These are phyloP conservation scores for Clavaria fumosa DNA, from an alignment of 768 basidiomycete genomes.

Conservation along the genomic window DNA sequence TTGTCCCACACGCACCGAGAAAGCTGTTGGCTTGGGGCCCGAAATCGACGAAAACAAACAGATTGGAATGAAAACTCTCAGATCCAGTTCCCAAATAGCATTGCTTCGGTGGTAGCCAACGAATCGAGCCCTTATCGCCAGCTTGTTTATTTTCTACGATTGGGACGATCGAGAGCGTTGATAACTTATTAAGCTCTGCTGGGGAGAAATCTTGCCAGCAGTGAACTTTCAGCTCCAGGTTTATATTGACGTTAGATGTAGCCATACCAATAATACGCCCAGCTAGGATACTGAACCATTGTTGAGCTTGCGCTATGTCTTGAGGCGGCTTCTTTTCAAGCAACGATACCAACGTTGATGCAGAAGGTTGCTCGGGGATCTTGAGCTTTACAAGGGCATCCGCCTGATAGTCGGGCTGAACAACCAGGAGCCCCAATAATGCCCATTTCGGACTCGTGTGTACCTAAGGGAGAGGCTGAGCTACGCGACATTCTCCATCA, in stretches of 20 bases:
- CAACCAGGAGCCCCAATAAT: constrained; percentile 58
- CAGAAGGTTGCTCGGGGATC: constrained; percentile 54
- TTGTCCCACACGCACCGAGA: constrained; percentile 75
- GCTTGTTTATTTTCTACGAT: constrained; percentile 26
- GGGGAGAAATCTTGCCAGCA: constrained; percentile 25
- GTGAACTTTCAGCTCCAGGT: background rate
- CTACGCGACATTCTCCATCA: background rate
- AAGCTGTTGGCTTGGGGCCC: constrained; percentile 72
- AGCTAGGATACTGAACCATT: constrained; percentile 57
- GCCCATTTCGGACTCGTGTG: constrained; percentile 56
- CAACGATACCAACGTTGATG: constrained; percentile 38
- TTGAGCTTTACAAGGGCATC: constrained; percentile 50
- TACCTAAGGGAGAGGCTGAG: constrained; percentile 30
- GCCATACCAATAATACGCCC: constrained; percentile 36
- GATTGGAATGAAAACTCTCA: constrained; percentile 54
- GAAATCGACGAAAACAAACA: constrained; percentile 85
- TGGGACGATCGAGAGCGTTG: constrained; percentile 53
- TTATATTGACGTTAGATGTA: background rate
- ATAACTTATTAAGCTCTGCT: constrained; percentile 40
- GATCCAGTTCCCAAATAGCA: constrained; percentile 51
- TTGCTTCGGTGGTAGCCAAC: constrained; percentile 42
- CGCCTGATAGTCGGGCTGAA: constrained; percentile 35
- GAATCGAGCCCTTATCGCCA: constrained; percentile 19
- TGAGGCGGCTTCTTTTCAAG: constrained; percentile 46
- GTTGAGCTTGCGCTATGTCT: constrained; percentile 34